These are phyloP conservation scores for Biscutella laevigata DNA, from an alignment of 441 rosid species.

Conservation along the genomic window DNA sequence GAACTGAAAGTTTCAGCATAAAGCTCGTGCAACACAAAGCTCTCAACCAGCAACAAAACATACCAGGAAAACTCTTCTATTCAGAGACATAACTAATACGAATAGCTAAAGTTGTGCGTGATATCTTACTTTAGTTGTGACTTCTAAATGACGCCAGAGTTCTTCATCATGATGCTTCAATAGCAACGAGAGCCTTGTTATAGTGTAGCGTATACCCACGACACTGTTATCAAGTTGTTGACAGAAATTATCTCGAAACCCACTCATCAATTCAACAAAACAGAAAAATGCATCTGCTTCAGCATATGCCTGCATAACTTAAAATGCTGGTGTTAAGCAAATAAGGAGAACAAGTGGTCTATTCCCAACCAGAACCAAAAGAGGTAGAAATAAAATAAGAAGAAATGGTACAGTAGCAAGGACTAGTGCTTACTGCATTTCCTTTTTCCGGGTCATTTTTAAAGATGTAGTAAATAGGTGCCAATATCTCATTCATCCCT, in stretches of 20 bases:
- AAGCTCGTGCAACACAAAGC: constrained; percentile 1
- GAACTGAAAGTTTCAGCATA: neutral
- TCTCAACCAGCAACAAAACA: neutral
- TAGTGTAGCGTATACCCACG: constrained; percentile 75
- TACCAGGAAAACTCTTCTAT: neutral
- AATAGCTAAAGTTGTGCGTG: neutral
- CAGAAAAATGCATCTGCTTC: constrained; percentile 85
- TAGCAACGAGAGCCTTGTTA: constrained; percentile 60
- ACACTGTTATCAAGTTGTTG: constrained; percentile 90
- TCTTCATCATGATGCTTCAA: constrained; percentile 82
- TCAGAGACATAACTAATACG: neutral
- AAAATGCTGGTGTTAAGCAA: constrained; percentile 21
- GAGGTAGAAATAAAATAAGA: neutral
- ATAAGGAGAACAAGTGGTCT: neutral
- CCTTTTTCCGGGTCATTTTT: constrained; percentile 66
- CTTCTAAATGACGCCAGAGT: constrained; percentile 90
- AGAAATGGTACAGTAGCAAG: neutral
- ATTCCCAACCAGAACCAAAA: neutral
- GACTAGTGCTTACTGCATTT: constrained; percentile 43
- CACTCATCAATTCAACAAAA: constrained; percentile 72
- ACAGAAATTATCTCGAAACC: constrained; percentile 79
- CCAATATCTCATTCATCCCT: constrained; percentile 88
- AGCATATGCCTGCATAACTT: constrained; percentile 52
- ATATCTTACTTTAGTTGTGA: constrained; percentile 68
- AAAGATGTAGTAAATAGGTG: constrained; percentile 66